Percentiles rank a stretch among this genome's conserved stretches.
phyloP scores from a whole-genome alignment of 176 grass and related monocot species.

The Ananas comosus region DNA sequence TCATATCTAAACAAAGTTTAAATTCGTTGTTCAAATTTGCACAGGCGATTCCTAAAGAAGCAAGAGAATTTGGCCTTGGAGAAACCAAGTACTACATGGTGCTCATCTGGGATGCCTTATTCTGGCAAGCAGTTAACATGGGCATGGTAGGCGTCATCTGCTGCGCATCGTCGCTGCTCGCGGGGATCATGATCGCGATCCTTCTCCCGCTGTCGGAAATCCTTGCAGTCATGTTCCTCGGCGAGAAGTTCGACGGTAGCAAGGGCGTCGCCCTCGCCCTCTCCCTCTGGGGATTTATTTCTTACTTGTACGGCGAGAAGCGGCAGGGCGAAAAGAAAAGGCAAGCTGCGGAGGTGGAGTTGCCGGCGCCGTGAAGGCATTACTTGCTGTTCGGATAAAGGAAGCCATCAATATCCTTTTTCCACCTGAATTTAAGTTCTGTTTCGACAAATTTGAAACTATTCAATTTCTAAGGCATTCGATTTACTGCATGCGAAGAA shows the following conservation, averaged over 20 bases:
- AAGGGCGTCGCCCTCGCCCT: conserved; percentile 54
- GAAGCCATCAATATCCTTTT: too few relatives aligned
- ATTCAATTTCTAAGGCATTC: too few relatives aligned
- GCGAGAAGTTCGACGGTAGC: conserved; percentile 55
- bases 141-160: conserved; percentile 54
- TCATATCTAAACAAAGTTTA: not conserved
- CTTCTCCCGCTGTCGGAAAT: conserved; percentile 49
- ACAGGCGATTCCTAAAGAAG: conserved; percentile 41
- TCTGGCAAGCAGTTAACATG: conserved; percentile 50
- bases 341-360: conserved; percentile 19
- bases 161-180: conserved; percentile 48
- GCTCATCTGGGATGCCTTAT: conserved; percentile 40
- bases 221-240: conserved; percentile 53
- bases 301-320: conserved; percentile 71
- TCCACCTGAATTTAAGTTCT: too few relatives aligned
- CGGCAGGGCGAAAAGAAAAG: conserved; percentile 21
- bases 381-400: too few relatives aligned
- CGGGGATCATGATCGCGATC: conserved; percentile 55
- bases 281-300: conserved; percentile 60
- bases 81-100: conserved; percentile 48
- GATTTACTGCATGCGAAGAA: too few relatives aligned
- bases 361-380: not conserved
- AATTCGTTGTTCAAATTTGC: not conserved
- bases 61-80: conserved; percentile 47
- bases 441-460: too few relatives aligned